Conservation (phyloP, 2,329 filamentous ascomycete genomes). For the Clonostachys solani region DNA sequence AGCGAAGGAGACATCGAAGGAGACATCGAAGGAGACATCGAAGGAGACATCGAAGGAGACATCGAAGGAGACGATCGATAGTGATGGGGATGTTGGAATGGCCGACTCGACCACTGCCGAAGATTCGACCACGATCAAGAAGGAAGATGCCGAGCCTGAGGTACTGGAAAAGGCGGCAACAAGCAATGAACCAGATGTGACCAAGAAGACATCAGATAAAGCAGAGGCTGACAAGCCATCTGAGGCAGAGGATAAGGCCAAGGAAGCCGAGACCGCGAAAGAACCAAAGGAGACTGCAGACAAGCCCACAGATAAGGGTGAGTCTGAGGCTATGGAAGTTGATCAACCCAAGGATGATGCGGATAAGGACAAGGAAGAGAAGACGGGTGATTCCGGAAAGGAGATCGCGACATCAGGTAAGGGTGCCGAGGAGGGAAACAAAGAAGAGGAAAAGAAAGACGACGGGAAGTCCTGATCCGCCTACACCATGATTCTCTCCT, state of each 20-base stretch:
- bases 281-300: too few species aligned
- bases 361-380: constrained; percentile 2
- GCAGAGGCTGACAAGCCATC: constrained; percentile 6
- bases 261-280: not conserved
- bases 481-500: too few species aligned
- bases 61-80: constrained; percentile 29
- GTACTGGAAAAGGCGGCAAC: constrained; percentile 22
- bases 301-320: not conserved
- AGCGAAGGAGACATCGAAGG: constrained; percentile 10
- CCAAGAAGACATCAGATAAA: constrained; percentile 3
- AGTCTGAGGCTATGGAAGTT: constrained; percentile 6
- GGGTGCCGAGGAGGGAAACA: too few species aligned
- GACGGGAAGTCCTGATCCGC: too few species aligned
- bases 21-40: constrained; percentile 27
- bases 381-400: not conserved
- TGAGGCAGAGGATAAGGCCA: constrained; percentile 2
- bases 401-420: too few species aligned
- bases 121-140: constrained; percentile 28
- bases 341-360: constrained; percentile 4
- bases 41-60: constrained; percentile 9
- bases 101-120: constrained; percentile 25
- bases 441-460: too few species aligned
- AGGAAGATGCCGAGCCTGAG: constrained; percentile 29
- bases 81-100: constrained; percentile 50
- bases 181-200: constrained; percentile 16